Evolutionary conservation across 768 basidiomycete genomes (phyloP).

Genomic region (Boletus bicolor): DNA sequence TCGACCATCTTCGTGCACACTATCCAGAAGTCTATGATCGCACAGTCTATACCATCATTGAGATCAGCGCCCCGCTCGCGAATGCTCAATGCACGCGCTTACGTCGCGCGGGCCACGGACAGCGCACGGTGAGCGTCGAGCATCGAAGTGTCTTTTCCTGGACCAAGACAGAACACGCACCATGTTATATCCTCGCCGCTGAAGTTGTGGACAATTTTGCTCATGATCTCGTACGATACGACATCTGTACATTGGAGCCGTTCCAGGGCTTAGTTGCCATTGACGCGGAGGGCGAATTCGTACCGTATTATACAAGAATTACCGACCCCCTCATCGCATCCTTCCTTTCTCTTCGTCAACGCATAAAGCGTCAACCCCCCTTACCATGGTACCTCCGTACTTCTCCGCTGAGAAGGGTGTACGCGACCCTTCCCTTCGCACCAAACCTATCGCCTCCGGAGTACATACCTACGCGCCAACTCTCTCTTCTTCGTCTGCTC

Average conservation of each 20-base stretch:
- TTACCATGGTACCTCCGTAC: slow-evolving; percentile 56
- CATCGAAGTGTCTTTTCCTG: slow-evolving; percentile 87
- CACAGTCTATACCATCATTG: slow-evolving; percentile 90
- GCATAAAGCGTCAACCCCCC: slow-evolving; percentile 55
- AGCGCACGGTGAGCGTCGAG: slow-evolving; percentile 55
- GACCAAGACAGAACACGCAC: slow-evolving; percentile 68
- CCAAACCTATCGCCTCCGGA: slow-evolving; percentile 86
- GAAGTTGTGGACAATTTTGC: slow-evolving; percentile 99
- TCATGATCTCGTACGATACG: slow-evolving; percentile 92
- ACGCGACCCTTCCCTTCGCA: slow-evolving; percentile 76
- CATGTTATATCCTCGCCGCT: slow-evolving; percentile 91
- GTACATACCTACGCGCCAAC: slow-evolving; percentile 88
- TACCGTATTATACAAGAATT: slow-evolving; percentile 77
- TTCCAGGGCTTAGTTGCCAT: slow-evolving; percentile 82
- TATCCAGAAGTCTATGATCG: slow-evolving; percentile 93
- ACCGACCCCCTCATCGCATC: slow-evolving; percentile 81
- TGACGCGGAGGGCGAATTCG: slow-evolving; percentile 77
- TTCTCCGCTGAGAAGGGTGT: slow-evolving; percentile 58
- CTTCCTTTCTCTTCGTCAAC: slow-evolving; percentile 67
- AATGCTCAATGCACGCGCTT: slow-evolving; percentile 67
- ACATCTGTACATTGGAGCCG: slow-evolving; percentile 72
- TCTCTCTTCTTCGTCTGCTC: slow-evolving; percentile 79
- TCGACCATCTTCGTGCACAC: slow-evolving; percentile 70
- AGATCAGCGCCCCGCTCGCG: slow-evolving; percentile 83
- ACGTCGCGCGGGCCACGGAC: slow-evolving; percentile 34